Evolutionary conservation across 179 eudicot species (phyloP), one percentile per base, ranked within the genome.

Genomic region (Corrigiola litoralis): DNA sequence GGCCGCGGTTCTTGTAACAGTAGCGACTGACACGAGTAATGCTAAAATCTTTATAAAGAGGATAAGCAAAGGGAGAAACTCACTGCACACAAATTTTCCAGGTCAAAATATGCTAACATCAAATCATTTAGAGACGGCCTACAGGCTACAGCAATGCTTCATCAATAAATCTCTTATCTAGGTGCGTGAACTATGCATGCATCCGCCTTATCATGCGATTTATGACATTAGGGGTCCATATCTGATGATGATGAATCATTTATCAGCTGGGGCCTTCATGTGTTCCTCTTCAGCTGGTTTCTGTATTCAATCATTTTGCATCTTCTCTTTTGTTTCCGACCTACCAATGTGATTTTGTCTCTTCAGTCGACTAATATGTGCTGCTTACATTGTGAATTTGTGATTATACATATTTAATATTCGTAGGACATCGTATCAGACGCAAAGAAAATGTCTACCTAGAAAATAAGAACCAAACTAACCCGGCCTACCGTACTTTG

Each of bases 121-220:
- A 58, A 58, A 25, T 11, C 58, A 34, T 49, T 31, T 37, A 59
- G 51, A 28, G 20, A 67, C 1, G 27, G 37, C 33, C 36, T 45
- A 6, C 44, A 47, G 18, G n/a, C n/a, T n/a, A n/a, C n/a, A n/a
- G n/a, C n/a, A n/a, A n/a, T 10, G 54, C 32, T 44, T 40, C 49
- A 66, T 58, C 40, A 58, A 46, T 13, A 69, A 61, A 68, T 21
- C 21, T 41, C 3, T 34, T 54, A 70, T 58, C 49, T 46, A 36
- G 67, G 17, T 59, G 67, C 74, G 45, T 63, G 74, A 24, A 70
- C 40, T 41, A 37, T 55, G 63, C 63, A 63, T 70, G 53, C 51
- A 70, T 65, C 44, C 56, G 44, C 56, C 68, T 70, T 63, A 70
- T 63, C 74, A 45, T 45, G 32, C 63, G 4, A 21, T n/a, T 40